Evolutionary conservation across 1,284 basidiomycete species (phyloP), one percentile per base, ranked within the genome.

Genomic region (Psilocybe mexicana): DNA sequence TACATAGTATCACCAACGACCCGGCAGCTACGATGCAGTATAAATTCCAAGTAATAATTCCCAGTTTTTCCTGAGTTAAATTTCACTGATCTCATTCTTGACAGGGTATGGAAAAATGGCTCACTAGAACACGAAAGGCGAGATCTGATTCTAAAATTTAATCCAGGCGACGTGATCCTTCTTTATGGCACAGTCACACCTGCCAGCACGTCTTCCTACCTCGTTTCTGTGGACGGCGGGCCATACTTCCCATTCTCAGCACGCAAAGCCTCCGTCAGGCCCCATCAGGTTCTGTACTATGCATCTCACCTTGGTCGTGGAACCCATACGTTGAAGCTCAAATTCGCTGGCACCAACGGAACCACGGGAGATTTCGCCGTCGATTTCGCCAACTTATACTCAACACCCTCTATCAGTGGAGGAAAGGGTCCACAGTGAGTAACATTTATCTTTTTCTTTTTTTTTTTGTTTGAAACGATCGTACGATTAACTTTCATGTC

Each of bases 131-230:
- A 18, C 12, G 25, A 47, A 4, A 33, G 25, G n/a, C 28, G n/a
- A n/a, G n/a, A n/a, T n/a, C 36, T 6, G 55, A 7, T 40, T 51
- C 5, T 36, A 35, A 30, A 33, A 36, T 11, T 18, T 40, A 4
- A 11, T 8, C n/a, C 36, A 74, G 76, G 74, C 38, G 70, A 72
- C 59, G 71, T 69, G 14, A 69, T 78, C 24, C 68, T 69, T 1
- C 55, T 77, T 6, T 76, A 72, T 52, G 76, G 76, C 8, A 71
- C 75, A n/a, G 67, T 76, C 6, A 71, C 72, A 24, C 70, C 71
- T 1, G 54, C 57, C 7, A 66, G 66, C 46, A 65, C 72, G 6
- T 58, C 61, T 0, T 44, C 68, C 2, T 78, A 72, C 56, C 60
- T 64, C 1, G 72, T 76, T 18, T 65, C 71, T 52, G 49, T 78